phyloP scores from a whole-genome alignment of 768 basidiomycete genomes.

The Sporobolomyces phaffii region DNA sequence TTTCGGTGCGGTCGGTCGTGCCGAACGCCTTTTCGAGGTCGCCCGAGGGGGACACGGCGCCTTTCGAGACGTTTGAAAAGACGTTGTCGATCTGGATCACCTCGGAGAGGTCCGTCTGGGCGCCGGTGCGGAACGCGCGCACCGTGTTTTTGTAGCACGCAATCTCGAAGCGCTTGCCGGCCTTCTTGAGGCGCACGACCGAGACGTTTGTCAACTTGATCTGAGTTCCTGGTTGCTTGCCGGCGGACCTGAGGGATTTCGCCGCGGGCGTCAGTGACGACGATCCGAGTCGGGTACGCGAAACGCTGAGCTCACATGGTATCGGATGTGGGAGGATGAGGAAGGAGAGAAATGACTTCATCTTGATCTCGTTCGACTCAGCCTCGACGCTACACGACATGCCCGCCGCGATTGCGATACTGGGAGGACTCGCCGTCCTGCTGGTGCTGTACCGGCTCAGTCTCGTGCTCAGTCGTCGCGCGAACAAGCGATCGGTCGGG shows the following conservation, averaged over 20 bases:
- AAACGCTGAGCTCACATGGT: background rate
- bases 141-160: conserved; percentile 99
- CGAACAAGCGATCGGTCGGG: conserved; percentile 61
- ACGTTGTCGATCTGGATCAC: conserved; percentile 94
- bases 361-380: no score
- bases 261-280: no score
- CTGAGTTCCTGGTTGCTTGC: conserved; percentile 41
- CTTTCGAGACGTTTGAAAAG: conserved; percentile 93
- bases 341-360: no score
- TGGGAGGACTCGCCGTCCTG: background rate
- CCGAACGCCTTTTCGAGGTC: conserved; percentile 91
- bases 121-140: conserved; percentile 87
- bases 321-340: background rate
- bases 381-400: no score
- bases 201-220: conserved; percentile 91
- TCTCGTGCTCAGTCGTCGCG: background rate
- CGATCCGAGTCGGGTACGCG: no score
- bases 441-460: background rate
- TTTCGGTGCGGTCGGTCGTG: conserved; percentile 62
- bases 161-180: conserved; percentile 87
- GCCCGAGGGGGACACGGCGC: conserved; percentile 77
- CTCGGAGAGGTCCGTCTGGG: conserved; percentile 92
- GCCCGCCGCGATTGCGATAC: background rate
- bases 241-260: conserved; percentile 38
- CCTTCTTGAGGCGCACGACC: conserved; percentile 94